phyloP scores from a whole-genome alignment of 306 rosid species.

The apple (Malus domestica) region ASM211411v1 NC_041797.1:20125001-20125500 shows the following conservation, averaged over 20 bases:
- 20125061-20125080: conserved; percentile 60
- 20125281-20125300: conserved; percentile 83
- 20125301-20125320: conserved; percentile 8
- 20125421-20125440: neutral
- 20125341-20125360: neutral
- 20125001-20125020: conserved; percentile 10
- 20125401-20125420: neutral
- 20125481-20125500: conserved; percentile 6
- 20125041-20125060: conserved; percentile 11
- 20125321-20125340: neutral
- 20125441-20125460: neutral
- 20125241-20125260: conserved; percentile 98
- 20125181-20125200: conserved; percentile 63
- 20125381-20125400: neutral
- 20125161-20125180: conserved; percentile 63
- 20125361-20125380: neutral
- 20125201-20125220: conserved; percentile 92
- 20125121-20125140: conserved; percentile 97
- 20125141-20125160: conserved; percentile 79
- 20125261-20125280: conserved; percentile 97
- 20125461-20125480: neutral
- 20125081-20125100: conserved; percentile 72
- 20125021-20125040: conserved; percentile 8
- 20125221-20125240: conserved; percentile 89
- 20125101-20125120: conserved; percentile 91